phyloP scores from a whole-genome alignment of 495 filamentous ascomycete species.

The Tuber aestivum region DNA sequence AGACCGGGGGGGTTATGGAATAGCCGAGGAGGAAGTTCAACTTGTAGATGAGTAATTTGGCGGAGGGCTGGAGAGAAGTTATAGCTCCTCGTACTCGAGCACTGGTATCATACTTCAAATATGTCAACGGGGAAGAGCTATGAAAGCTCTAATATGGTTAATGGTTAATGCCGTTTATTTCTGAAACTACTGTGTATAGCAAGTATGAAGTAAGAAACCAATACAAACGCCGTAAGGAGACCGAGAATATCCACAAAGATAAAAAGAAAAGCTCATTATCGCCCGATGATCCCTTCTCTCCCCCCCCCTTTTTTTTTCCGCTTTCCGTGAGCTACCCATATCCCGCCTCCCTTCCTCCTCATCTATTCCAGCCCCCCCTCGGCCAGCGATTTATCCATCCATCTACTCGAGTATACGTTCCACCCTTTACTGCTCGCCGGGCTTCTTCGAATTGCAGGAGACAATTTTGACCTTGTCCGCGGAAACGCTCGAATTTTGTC shows the following conservation, averaged over 20 bases:
- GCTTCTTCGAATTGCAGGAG: constrained; percentile 82
- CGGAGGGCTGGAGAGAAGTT: background rate
- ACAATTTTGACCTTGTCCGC: constrained; percentile 95
- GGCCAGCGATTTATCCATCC: background rate
- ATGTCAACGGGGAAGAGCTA: background rate
- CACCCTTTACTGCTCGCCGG: constrained; percentile 56
- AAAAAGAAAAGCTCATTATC: background rate
- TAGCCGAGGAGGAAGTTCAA: constrained; percentile 60
- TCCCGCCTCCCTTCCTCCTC: background rate
- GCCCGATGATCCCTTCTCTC: background rate
- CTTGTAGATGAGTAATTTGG: constrained; percentile 57
- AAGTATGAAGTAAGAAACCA: background rate
- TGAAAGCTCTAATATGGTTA: background rate
- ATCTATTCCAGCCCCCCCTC: background rate
- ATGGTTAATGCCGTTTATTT: background rate
- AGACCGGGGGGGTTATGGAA: constrained; percentile 83
- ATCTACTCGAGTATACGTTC: background rate
- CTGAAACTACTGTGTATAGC: background rate
- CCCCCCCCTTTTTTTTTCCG: background rate
- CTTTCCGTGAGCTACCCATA: background rate
- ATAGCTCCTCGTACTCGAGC: background rate
- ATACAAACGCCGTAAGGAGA: background rate
- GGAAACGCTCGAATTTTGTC: constrained; percentile 52
- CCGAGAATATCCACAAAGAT: background rate
- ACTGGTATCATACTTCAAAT: background rate